phyloP scores from a whole-genome alignment of 345 rosid species.

The Eucalyptus rudis region DNA sequence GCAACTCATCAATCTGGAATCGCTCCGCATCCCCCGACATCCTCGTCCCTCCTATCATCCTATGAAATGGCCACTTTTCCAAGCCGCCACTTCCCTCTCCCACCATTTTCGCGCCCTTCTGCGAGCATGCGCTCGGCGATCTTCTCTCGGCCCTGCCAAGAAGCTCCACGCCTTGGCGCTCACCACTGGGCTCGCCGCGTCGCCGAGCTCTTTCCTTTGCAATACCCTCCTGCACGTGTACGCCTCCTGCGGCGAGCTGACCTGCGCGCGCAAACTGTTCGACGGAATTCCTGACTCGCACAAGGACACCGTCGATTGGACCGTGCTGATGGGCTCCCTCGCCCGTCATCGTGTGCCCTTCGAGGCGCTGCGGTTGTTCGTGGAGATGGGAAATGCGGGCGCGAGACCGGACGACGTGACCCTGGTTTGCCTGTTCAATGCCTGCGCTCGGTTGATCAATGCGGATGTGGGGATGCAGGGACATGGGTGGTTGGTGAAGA shows the following conservation, averaged over 20 bases:
- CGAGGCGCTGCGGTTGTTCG: conserved; percentile 23
- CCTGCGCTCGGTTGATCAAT: conserved; percentile 39
- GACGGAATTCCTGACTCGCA: conserved; percentile 46
- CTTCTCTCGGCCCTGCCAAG: conserved; percentile 32
- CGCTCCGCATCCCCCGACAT: background rate
- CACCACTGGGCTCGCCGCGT: conserved; percentile 22
- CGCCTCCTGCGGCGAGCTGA: conserved; percentile 17
- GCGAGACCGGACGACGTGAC: conserved; percentile 46
- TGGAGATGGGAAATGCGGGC: conserved; percentile 23
- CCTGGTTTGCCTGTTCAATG: conserved; percentile 36
- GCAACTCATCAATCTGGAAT: background rate
- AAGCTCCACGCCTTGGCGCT: conserved; percentile 49
- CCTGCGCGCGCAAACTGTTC: conserved; percentile 48
- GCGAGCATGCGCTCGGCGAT: conserved; percentile 24
- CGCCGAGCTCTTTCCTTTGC: conserved; percentile 31
- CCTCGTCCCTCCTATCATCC: background rate
- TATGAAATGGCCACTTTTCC: conserved; percentile 21
- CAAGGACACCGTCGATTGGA: conserved; percentile 67
- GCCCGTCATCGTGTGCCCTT: conserved; percentile 7
- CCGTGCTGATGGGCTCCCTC: conserved; percentile 43
- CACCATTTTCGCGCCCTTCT: conserved; percentile 41
- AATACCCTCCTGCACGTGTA: conserved; percentile 53
- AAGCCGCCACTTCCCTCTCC: background rate
- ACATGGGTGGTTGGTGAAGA: conserved; percentile 47
- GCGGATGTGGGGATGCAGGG: conserved; percentile 36